Evolutionary conservation across 352 stramenopile species (phyloP).

Genomic region (Phytophthora quininea): DNA sequence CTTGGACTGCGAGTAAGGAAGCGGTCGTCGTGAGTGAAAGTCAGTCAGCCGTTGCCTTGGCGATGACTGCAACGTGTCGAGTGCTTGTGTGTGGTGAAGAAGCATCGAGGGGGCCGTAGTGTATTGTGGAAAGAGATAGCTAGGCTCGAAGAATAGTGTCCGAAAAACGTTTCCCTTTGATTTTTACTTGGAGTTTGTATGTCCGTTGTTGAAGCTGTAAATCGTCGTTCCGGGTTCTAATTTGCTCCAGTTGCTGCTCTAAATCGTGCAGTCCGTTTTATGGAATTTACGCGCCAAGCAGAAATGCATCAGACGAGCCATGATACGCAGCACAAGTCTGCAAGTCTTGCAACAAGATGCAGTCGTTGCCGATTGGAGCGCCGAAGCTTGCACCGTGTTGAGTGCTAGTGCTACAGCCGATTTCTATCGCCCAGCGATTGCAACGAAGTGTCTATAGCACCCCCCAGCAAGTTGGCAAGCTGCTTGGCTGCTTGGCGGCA

Average conservation of each 20-base stretch:
- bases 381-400: neutral
- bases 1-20: conserved; percentile 53
- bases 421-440: neutral
- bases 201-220: neutral
- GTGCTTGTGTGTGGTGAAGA: neutral
- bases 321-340: too few relatives aligned
- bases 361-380: neutral
- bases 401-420: neutral
- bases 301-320: neutral
- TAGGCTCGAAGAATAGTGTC: neutral
- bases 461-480: neutral
- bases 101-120: conserved; percentile 2
- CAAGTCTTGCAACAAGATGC: neutral
- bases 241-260: neutral
- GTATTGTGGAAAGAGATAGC: neutral
- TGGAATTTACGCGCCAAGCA: neutral
- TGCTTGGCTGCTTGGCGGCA: neutral
- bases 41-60: neutral
- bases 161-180: neutral
- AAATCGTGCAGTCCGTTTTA: neutral
- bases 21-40: neutral
- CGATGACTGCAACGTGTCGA: neutral
- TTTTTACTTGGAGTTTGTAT: neutral
- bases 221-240: neutral
- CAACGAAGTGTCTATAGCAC: neutral